Conservation (phyloP, 169 alveolate species). For the Plasmodium gallinaceum region DNA sequence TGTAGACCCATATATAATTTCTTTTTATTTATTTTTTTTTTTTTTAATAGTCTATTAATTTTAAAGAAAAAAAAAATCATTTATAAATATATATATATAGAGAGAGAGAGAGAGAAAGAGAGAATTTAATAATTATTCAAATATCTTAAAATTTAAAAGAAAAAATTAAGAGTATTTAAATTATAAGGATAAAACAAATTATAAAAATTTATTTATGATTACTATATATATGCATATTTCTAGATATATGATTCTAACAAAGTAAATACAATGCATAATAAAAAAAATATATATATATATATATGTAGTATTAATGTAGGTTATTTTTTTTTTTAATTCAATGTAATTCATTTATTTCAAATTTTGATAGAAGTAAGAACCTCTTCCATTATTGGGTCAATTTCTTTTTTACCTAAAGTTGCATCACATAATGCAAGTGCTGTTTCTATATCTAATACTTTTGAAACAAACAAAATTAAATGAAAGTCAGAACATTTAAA, state of each 20-base stretch:
- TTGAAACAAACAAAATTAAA: constrained; percentile 90
- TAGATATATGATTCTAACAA: neutral
- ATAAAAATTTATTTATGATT: neutral
- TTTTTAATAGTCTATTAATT: no score
- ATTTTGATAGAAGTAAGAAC: constrained; percentile 51
- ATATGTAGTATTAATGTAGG: neutral
- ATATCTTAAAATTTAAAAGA: no score
- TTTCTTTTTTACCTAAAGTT: constrained; percentile 77
- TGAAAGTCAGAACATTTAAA: constrained; percentile 90
- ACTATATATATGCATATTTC: neutral
- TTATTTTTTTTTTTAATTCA: neutral
- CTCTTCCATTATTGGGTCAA: constrained; percentile 79
- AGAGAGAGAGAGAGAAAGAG: no score
- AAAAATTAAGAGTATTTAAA: no score
- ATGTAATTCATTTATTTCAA: neutral
- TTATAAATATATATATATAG: no score
- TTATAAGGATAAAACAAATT: neutral
- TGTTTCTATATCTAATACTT: constrained; percentile 93
- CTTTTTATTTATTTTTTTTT: no score
- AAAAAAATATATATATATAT: neutral
- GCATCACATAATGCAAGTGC: constrained; percentile 89
- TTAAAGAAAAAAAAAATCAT: neutral
- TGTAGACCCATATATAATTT: no score
- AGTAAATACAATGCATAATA: neutral
- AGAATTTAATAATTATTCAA: no score